Evolutionary conservation across 2,329 filamentous ascomycete species (phyloP).

Genomic region (Penicillium frequentans): DNA sequence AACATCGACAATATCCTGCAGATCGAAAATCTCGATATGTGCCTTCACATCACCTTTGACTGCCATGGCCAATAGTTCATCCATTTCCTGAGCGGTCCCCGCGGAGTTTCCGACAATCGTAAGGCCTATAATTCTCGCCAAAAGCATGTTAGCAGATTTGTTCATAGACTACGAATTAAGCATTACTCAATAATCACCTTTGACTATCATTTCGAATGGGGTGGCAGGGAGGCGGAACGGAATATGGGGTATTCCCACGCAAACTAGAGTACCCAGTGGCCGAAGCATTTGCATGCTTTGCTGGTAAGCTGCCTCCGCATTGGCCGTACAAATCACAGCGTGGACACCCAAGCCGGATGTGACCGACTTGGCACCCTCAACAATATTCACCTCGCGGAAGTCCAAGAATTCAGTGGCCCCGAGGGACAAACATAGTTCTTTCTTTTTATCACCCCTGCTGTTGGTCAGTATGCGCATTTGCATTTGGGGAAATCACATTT

Average conservation of each 20-base stretch:
- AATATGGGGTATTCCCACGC: constrained; percentile 47
- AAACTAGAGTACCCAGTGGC: constrained; percentile 49
- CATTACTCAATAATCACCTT: constrained; percentile 29
- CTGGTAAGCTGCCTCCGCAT: constrained; percentile 46
- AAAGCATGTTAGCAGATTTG: constrained; percentile 8
- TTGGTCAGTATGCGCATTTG: background rate
- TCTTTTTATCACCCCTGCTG: constrained; percentile 34
- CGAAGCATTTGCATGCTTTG: constrained; percentile 47
- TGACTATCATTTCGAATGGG: constrained; percentile 50
- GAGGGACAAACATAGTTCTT: constrained; percentile 32
- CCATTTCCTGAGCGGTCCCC: constrained; percentile 47
- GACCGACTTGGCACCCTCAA: constrained; percentile 39
- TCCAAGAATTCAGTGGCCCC: constrained; percentile 37
- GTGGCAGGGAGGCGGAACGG: constrained; percentile 47
- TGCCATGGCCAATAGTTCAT: constrained; percentile 46
- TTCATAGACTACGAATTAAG: constrained; percentile 3
- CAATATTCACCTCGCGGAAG: constrained; percentile 38
- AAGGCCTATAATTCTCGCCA: constrained; percentile 29
- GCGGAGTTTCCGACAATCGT: constrained; percentile 50
- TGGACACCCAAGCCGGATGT: constrained; percentile 48
- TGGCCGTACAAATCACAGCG: constrained; percentile 49
- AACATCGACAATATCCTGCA: constrained; percentile 36
- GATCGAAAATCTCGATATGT: constrained; percentile 37
- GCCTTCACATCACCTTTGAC: constrained; percentile 43
- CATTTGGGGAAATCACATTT: background rate